Base-by-base conservation (phyloP, 1,284 basidiomycete genomes). In the Mycosarcoma mackinlayi region DNA sequence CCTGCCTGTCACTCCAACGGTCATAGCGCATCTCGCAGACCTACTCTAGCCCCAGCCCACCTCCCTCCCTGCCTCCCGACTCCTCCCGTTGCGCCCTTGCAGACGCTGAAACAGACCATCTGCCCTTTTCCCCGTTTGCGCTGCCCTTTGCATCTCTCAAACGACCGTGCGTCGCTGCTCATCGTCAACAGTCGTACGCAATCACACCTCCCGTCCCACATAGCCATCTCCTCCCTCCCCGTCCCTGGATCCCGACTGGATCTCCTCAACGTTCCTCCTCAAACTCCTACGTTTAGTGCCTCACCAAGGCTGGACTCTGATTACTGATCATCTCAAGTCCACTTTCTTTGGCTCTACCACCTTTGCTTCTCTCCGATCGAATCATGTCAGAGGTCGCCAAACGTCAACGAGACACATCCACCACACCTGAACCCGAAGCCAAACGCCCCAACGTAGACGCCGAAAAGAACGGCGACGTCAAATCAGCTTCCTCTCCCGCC, bases 341-440 rank as follows among this genome's bases (percentile, higher is more conserved):
- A 28, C 61, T 51, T 55, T 39, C 50, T 52, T 48, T 56, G 37
- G 46, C 53, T 54, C 41, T 34, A 42, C 27, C 48, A 38, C 39
- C 41, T 42, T 27, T 46, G 37, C 30, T 42, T 57, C 24, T 24
- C 34, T 31, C 27, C 34, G 25, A 16, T 51, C 57, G 18, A 50
- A 64, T 41, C 63, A 77, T 77, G 75, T 52, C 73, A 75, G 75
- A 73, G 48, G 69, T 64, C 44, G 59, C 64, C 40, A 77, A 77
- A 62, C 70, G 75, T 50, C 55, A 64, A 45, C 68, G 75, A 57
- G 75, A 69, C 49, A 42, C 55, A 27, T 77, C 75, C 37, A 65
- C 21, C 46, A 55, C 66, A 9, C 66, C 62, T 30, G 55, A 56
- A 55, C 66, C 69, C 48, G 73, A 77, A 54, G 63, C 65, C 21